Conservation (phyloP, 2,329 filamentous ascomycete genomes). For the Onygenales sp. region DNA sequence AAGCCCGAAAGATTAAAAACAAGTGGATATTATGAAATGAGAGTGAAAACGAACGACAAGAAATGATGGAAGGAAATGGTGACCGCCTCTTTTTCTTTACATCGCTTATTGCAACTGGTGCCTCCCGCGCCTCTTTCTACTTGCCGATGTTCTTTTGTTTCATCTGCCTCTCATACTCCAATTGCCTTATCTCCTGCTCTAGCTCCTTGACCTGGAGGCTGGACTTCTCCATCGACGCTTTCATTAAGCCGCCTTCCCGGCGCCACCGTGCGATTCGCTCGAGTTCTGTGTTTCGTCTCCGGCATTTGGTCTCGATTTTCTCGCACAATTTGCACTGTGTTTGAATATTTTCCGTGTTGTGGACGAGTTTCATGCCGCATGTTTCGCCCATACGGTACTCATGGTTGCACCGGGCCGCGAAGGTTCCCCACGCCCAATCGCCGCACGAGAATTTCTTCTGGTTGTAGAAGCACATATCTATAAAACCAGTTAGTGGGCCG, state of each 20-base stretch:
- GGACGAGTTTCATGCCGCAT: slow-evolving; percentile 86
- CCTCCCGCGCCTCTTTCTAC: slow-evolving; percentile 8
- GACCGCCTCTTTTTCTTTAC: not conserved
- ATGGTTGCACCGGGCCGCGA: slow-evolving; percentile 84
- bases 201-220: slow-evolving; percentile 64
- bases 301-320: slow-evolving; percentile 76
- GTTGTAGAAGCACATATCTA: slow-evolving; percentile 90
- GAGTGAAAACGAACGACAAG: slow-evolving; percentile 5
- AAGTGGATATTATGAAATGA: slow-evolving; percentile 13
- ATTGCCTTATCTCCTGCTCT: slow-evolving; percentile 56
- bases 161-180: slow-evolving; percentile 48
- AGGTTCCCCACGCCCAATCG: slow-evolving; percentile 92
- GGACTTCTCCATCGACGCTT: slow-evolving; percentile 56
- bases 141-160: slow-evolving; percentile 24
- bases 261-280: slow-evolving; percentile 70
- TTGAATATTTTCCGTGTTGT: slow-evolving; percentile 54
- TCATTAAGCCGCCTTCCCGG: slow-evolving; percentile 54
- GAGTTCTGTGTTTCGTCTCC: slow-evolving; percentile 63
- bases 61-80: not conserved
- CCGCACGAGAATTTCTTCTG: slow-evolving; percentile 76
- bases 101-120: not conserved
- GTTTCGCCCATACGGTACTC: slow-evolving; percentile 95
- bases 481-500: slow-evolving; percentile 17
- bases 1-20: slow-evolving; percentile 2
- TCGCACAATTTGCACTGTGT: slow-evolving; percentile 76